These are phyloP conservation scores for Trichophyton benhamiae DNA, from an alignment of 2,329 filamentous ascomycete species.

Conservation along the genomic window DNA sequence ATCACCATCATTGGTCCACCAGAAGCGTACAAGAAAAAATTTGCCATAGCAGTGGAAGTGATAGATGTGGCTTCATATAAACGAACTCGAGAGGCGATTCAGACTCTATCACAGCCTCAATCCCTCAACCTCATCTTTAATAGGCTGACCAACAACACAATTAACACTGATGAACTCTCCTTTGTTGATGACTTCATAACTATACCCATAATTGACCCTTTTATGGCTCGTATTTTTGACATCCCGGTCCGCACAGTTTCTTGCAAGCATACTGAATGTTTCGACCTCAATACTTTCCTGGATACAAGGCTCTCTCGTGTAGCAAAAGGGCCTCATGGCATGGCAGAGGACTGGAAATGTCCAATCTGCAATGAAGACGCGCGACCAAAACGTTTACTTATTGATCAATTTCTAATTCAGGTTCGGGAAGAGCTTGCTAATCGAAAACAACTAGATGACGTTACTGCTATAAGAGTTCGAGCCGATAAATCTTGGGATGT, in stretches of 20 bases:
- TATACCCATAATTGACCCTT: constrained; percentile 56
- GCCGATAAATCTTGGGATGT: constrained; percentile 54
- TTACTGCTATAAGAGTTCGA: constrained; percentile 51
- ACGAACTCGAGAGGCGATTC: constrained; percentile 28
- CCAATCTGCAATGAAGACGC: constrained; percentile 71
- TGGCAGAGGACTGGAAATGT: constrained; percentile 60
- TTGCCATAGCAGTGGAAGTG: constrained; percentile 55
- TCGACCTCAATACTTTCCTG: constrained; percentile 77
- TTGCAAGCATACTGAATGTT: constrained; percentile 76
- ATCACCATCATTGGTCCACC: constrained; percentile 37
- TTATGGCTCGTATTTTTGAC: constrained; percentile 51
- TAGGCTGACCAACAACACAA: constrained; percentile 23
- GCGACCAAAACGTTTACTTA: constrained; percentile 54
- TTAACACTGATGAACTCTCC: constrained; percentile 51
- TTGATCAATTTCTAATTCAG: constrained; percentile 61
- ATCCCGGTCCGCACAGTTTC: constrained; percentile 56
- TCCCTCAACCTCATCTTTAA: constrained; percentile 48
- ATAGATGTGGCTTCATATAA: constrained; percentile 43
- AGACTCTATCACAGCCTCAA: constrained; percentile 34
- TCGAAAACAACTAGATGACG: constrained; percentile 38
- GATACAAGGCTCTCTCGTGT: constrained; percentile 44
- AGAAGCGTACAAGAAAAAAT: constrained; percentile 20
- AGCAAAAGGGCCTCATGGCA: constrained; percentile 20
- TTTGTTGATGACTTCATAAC: constrained; percentile 47
- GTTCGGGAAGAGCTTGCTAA: constrained; percentile 47